Percentiles rank a stretch among this genome's conserved stretches.
Conservation (phyloP, 495 filamentous ascomycete species). For the Trichoderma orchidacearum region DNA sequence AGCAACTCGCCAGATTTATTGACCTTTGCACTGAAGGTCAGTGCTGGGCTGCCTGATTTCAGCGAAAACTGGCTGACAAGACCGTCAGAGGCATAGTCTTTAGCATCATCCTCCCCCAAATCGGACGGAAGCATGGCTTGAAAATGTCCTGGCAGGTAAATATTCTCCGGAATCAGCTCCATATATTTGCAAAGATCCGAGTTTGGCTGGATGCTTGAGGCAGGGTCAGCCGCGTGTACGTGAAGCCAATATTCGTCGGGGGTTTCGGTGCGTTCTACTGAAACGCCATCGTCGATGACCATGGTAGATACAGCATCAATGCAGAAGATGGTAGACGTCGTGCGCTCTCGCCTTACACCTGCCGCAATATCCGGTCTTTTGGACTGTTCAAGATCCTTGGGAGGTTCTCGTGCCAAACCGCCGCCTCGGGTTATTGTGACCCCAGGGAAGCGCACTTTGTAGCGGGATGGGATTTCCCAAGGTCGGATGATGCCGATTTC, state of each 20-base stretch:
- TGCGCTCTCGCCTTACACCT: slow-evolving; percentile 56
- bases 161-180: slow-evolving; percentile 42
- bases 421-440: slow-evolving; percentile 27
- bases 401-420: slow-evolving; percentile 16
- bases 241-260: slow-evolving; percentile 67
- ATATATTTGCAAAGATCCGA: slow-evolving; percentile 50
- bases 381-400: slow-evolving; percentile 13
- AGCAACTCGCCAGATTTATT: slow-evolving; percentile 47
- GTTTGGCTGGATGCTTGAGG: slow-evolving; percentile 56
- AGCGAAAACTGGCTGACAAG: slow-evolving; percentile 52
- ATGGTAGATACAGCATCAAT: slow-evolving; percentile 59
- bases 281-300: slow-evolving; percentile 87
- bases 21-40: slow-evolving; percentile 75
- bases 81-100: neutral
- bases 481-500: slow-evolving; percentile 73
- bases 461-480: slow-evolving; percentile 62
- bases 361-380: slow-evolving; percentile 33
- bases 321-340: slow-evolving; percentile 59
- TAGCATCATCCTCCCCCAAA: slow-evolving; percentile 26
- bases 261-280: slow-evolving; percentile 49
- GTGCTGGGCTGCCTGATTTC: slow-evolving; percentile 44
- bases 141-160: slow-evolving; percentile 63
- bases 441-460: slow-evolving; percentile 43
- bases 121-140: slow-evolving; percentile 52
- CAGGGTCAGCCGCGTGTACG: slow-evolving; percentile 85